Conservation (phyloP, 495 filamentous ascomycete species). For the Aspergillus nidulans region DNA sequence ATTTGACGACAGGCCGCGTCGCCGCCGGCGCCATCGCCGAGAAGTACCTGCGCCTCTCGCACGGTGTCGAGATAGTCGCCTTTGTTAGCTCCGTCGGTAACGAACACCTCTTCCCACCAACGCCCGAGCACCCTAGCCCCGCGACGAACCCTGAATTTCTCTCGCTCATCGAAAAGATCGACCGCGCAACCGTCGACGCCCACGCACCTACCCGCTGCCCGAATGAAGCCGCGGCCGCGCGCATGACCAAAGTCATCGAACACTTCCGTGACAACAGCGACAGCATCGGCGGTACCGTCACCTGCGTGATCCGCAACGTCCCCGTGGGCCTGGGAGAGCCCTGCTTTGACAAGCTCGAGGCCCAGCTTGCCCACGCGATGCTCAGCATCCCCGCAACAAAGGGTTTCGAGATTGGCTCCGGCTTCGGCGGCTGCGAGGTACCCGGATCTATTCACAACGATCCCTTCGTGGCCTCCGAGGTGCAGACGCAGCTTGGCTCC, state of each 20-base stretch:
- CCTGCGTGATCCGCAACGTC: conserved; percentile 89
- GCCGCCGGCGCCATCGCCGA: conserved; percentile 94
- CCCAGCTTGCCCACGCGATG: conserved; percentile 92
- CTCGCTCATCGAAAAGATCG: conserved; percentile 65
- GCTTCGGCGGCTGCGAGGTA: conserved; percentile 82
- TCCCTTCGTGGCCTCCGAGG: conserved; percentile 63
- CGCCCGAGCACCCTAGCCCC: conserved; percentile 63
- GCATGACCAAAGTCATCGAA: conserved; percentile 79
- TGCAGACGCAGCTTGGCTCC: conserved; percentile 28
- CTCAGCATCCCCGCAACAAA: conserved; percentile 96
- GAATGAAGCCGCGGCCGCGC: conserved; percentile 52
- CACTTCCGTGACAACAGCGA: conserved; percentile 73
- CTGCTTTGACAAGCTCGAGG: conserved; percentile 94
- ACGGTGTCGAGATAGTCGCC: conserved; percentile 86
- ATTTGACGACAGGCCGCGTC: conserved; percentile 57
- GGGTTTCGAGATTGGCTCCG: conserved; percentile 93
- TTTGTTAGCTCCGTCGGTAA: conserved; percentile 84
- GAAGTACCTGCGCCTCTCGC: conserved; percentile 77
- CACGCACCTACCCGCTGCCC: conserved; percentile 87
- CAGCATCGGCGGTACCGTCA: conserved; percentile 94
- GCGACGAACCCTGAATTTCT: conserved; percentile 85
- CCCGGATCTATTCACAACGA: conserved; percentile 94
- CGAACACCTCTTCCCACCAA: conserved; percentile 80
- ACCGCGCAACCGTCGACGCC: conserved; percentile 74
- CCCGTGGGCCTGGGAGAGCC: conserved; percentile 90